Percentiles rank a stretch among this genome's conserved stretches.
phyloP scores from a whole-genome alignment of 352 stramenopile genomes.

The Phytophthora lateralis region DNA sequence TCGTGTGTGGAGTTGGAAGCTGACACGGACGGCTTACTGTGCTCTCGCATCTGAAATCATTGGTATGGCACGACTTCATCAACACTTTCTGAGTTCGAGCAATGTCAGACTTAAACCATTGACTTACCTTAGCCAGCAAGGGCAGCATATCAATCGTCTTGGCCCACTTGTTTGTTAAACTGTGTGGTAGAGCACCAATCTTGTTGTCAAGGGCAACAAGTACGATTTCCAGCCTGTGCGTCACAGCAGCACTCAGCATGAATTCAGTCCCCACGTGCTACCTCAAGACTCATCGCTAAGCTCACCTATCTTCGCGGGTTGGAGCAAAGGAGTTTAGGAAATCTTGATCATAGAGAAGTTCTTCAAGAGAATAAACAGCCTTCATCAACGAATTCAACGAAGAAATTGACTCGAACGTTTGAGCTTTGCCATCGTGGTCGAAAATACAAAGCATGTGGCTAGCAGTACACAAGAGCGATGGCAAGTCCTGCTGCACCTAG shows the following conservation, averaged over 20 bases:
- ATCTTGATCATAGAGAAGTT: conserved; percentile 3
- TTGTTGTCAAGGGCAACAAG: conserved; percentile 26
- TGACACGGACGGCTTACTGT: background rate
- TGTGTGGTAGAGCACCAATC: conserved; percentile 7
- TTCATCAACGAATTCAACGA: conserved; percentile 14
- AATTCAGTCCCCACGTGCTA: background rate
- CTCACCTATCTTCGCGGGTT: conserved; percentile 28
- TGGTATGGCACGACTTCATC: background rate
- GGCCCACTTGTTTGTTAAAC: conserved; percentile 19
- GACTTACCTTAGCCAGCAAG: conserved; percentile 19
- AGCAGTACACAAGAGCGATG: background rate
- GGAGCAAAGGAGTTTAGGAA: conserved; percentile 16
- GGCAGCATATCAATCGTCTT: conserved; percentile 26
- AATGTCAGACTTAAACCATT: background rate
- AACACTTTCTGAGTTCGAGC: background rate
- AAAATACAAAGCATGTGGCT: conserved; percentile 13
- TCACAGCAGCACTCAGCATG: background rate
- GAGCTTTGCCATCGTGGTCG: background rate
- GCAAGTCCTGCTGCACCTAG: conserved; percentile 8
- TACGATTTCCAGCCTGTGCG: conserved; percentile 30
- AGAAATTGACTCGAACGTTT: background rate
- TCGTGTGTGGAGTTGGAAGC: background rate
- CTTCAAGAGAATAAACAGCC: conserved; percentile 20
- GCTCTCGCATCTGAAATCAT: conserved; percentile 17
- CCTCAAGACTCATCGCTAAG: background rate